Evolutionary conservation across 768 basidiomycete genomes (phyloP).

Genomic region (Gymnopilus junonius): DNA sequence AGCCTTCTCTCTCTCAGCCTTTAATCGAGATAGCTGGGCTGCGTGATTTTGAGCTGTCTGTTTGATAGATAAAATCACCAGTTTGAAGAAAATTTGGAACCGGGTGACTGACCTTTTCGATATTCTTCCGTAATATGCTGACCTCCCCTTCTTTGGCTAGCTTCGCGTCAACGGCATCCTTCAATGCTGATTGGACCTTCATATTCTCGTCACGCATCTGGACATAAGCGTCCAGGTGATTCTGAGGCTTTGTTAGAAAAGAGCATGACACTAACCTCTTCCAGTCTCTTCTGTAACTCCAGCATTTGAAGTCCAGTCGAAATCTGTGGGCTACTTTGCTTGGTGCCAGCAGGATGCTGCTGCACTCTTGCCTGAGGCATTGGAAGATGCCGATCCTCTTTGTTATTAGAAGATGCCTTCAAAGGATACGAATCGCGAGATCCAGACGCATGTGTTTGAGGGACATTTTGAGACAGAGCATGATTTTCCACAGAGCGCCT

Average conservation of each 20-base stretch:
- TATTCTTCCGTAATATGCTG: conserved; percentile 62
- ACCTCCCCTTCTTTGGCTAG: conserved; percentile 75
- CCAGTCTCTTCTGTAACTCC: conserved; percentile 40
- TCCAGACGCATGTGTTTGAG: conserved; percentile 3
- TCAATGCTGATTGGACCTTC: conserved; percentile 46
- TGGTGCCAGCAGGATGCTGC: not conserved
- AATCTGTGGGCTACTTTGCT: not conserved
- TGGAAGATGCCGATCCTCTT: conserved; percentile 5
- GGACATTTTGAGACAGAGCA: not conserved
- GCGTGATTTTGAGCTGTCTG: conserved; percentile 65
- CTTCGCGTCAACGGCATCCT: conserved; percentile 53
- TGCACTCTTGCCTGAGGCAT: conserved; percentile 4
- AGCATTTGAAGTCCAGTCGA: conserved; percentile 23
- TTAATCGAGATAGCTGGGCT: conserved; percentile 57
- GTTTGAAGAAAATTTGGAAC: conserved; percentile 7
- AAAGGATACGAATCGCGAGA: conserved; percentile 6
- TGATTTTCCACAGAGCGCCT: not conserved
- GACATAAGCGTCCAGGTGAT: conserved; percentile 17
- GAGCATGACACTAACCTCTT: conserved; percentile 44
- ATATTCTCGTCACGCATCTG: conserved; percentile 59
- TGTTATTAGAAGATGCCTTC: not conserved
- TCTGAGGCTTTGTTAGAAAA: conserved; percentile 4
- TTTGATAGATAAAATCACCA: conserved; percentile 8
- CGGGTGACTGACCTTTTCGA: conserved; percentile 59
- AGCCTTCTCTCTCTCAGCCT: conserved; percentile 61